phyloP scores from a whole-genome alignment of 2,329 filamentous ascomycete genomes.

The Aspergillus oerlinghausenensis region DNA sequence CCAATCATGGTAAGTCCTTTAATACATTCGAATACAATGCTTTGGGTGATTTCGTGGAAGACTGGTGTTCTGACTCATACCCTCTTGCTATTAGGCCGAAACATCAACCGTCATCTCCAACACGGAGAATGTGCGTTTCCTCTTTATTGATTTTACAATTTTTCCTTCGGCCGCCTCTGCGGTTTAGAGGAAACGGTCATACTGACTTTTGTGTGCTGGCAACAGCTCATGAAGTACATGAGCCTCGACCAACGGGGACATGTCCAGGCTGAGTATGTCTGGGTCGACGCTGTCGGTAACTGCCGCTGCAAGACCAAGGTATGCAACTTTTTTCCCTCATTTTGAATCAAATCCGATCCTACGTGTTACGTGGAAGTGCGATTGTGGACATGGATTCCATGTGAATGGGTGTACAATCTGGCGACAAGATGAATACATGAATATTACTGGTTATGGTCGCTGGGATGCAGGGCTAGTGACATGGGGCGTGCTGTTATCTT shows the following conservation, averaged over 20 bases:
- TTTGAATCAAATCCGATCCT: neutral
- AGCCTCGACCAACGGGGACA: slow-evolving; percentile 81
- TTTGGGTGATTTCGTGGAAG: slow-evolving; percentile 6
- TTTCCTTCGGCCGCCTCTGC: slow-evolving; percentile 27
- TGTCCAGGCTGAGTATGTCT: slow-evolving; percentile 94
- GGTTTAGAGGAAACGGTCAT: slow-evolving; percentile 29
- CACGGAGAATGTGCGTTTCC: slow-evolving; percentile 43
- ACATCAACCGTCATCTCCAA: slow-evolving; percentile 43
- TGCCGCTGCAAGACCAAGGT: slow-evolving; percentile 95
- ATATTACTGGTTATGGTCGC: neutral
- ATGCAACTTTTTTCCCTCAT: slow-evolving; percentile 41
- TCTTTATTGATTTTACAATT: slow-evolving; percentile 23
- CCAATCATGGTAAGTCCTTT: slow-evolving; percentile 3
- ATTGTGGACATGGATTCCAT: neutral
- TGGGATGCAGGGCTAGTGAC: neutral
- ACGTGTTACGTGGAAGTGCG: slow-evolving; percentile 3
- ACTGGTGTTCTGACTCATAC: slow-evolving; percentile 18
- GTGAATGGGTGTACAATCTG: neutral
- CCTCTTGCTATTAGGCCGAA: slow-evolving; percentile 35
- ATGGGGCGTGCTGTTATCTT: slow-evolving; percentile 2
- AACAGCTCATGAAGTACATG: slow-evolving; percentile 86
- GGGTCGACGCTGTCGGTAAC: slow-evolving; percentile 80
- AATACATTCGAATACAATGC: neutral
- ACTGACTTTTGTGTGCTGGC: slow-evolving; percentile 36
- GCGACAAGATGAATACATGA: neutral